Conservation (phyloP, 441 rosid species). For the Sinapis alba region DNA sequence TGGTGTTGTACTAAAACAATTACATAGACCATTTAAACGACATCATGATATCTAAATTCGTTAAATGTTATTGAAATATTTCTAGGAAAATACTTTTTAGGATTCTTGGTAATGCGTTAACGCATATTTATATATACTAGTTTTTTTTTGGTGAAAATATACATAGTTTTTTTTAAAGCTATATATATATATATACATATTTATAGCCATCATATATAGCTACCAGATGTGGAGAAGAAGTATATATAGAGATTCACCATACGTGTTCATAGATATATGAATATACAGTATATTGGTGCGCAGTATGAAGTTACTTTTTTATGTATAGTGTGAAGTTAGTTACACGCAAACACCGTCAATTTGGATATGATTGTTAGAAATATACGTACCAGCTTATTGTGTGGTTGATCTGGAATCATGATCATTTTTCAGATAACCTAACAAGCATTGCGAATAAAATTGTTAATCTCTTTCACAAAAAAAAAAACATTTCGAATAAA, state of each 20-base stretch:
- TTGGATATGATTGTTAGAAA: background rate
- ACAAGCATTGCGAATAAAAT: background rate
- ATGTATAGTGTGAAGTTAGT: background rate
- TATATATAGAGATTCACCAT: background rate
- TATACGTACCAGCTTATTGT: background rate
- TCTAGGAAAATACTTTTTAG: background rate
- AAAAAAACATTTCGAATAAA: background rate
- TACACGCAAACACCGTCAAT: background rate
- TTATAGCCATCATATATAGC: background rate
- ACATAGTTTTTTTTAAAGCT: too few relatives aligned
- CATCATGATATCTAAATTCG: background rate
- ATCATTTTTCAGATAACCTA: background rate
- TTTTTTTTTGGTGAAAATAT: too few relatives aligned
- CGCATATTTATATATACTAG: background rate
- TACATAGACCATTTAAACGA: background rate
- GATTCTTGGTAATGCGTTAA: background rate
- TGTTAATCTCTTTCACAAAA: too few relatives aligned
- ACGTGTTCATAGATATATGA: background rate
- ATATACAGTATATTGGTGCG: background rate
- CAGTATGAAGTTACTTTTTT: background rate
- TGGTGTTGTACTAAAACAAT: background rate
- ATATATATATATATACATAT: background rate
- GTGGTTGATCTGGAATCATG: constrained; percentile 14
- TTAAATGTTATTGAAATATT: background rate
- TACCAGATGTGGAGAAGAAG: background rate